Percentiles rank a stretch among this genome's conserved stretches.
Evolutionary conservation across 1,139 yeast species (phyloP).

Genomic region (Pichia sp.): DNA sequence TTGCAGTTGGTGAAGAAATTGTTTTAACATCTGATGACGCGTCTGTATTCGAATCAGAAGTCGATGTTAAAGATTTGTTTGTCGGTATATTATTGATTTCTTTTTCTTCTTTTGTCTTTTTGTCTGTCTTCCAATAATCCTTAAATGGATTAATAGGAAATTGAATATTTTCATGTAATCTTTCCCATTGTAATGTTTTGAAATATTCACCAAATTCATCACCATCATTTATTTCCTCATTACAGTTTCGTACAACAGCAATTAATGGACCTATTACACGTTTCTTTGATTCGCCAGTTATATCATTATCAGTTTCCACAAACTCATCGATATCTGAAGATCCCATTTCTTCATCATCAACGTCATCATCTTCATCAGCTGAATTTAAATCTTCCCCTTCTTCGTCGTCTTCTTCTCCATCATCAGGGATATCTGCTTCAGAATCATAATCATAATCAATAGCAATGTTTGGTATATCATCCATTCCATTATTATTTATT

Average conservation of each 20-base stretch:
- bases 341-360: slow-evolving; percentile 32
- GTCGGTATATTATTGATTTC: no score
- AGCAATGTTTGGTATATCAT: neutral
- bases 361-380: slow-evolving; percentile 41
- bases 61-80: no score
- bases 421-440: slow-evolving; percentile 73
- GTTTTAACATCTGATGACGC: no score
- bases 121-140: slow-evolving; percentile 43
- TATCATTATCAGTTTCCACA: slow-evolving; percentile 42
- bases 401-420: slow-evolving; percentile 37
- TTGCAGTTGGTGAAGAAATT: no score
- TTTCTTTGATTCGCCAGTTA: slow-evolving; percentile 28
- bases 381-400: slow-evolving; percentile 49
- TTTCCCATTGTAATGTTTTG: slow-evolving; percentile 32
- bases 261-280: slow-evolving; percentile 48
- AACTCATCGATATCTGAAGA: slow-evolving; percentile 62
- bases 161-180: slow-evolving; percentile 29
- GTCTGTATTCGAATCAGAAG: no score
- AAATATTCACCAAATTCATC: slow-evolving; percentile 31
- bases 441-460: slow-evolving; percentile 68
- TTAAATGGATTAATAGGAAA: slow-evolving; percentile 60
- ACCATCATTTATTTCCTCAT: slow-evolving; percentile 25
- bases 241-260: slow-evolving; percentile 40
- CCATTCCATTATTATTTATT: neutral
- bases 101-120: neutral